phyloP scores from a whole-genome alignment of 768 basidiomycete species.

The Panellus pusillus region DNA sequence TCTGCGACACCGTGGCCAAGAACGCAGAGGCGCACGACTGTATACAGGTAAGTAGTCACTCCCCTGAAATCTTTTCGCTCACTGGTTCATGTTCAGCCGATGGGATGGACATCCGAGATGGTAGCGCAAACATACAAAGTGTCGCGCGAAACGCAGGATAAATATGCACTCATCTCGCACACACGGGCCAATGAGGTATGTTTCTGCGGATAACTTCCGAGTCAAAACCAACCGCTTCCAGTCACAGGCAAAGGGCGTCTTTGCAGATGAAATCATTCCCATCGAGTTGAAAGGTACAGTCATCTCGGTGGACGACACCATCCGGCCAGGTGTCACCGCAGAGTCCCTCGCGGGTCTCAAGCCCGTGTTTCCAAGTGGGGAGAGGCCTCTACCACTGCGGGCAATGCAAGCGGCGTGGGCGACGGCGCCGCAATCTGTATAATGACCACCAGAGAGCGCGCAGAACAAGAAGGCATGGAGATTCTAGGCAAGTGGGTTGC shows the following conservation, averaged over 20 bases:
- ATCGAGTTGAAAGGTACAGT: slow-evolving; percentile 69
- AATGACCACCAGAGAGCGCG: slow-evolving; percentile 76
- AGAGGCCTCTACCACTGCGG: slow-evolving; percentile 68
- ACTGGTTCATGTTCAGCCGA: slow-evolving; percentile 50
- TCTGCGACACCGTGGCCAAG: slow-evolving; percentile 57
- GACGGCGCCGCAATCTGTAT: slow-evolving; percentile 90
- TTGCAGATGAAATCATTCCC: slow-evolving; percentile 88
- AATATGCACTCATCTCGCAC: slow-evolving; percentile 88
- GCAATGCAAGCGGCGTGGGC: slow-evolving; percentile 86
- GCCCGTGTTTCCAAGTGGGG: slow-evolving; percentile 87
- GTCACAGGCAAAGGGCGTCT: slow-evolving; percentile 54
- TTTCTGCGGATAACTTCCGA: too few relatives aligned
- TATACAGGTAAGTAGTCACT: slow-evolving; percentile 51
- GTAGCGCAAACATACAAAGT: slow-evolving; percentile 80
- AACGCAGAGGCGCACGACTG: slow-evolving; percentile 71
- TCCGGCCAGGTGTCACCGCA: slow-evolving; percentile 77
- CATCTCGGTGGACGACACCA: slow-evolving; percentile 81
- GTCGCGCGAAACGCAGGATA: slow-evolving; percentile 81
- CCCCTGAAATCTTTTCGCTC: neutral
- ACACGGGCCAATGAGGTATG: slow-evolving; percentile 68
- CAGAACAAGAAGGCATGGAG: slow-evolving; percentile 73
- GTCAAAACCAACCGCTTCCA: neutral
- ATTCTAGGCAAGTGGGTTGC: slow-evolving; percentile 84
- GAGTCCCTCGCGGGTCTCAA: slow-evolving; percentile 80
- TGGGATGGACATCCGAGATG: slow-evolving; percentile 96